phyloP scores from a whole-genome alignment of 139 green algal genomes.

The Spirogloea muscicola region DNA sequence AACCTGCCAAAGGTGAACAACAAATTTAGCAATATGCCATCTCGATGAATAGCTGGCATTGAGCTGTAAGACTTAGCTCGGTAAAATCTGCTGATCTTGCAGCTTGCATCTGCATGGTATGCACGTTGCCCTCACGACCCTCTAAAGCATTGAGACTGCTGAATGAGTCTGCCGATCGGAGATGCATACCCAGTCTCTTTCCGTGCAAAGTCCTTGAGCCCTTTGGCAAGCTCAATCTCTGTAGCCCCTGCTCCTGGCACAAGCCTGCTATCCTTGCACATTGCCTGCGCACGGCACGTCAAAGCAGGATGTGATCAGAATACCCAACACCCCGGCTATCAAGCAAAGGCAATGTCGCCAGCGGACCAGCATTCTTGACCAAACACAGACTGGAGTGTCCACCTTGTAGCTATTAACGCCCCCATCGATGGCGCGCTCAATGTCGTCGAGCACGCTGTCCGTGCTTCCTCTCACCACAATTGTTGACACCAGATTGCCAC shows the following conservation, averaged over 20 bases:
- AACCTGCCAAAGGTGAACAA: slow-evolving; percentile 53
- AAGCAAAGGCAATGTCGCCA: no score
- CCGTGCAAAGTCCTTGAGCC: slow-evolving; percentile 60
- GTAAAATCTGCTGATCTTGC: no score
- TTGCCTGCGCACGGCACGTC: slow-evolving; percentile 38
- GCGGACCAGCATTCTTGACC: no score
- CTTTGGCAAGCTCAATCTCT: slow-evolving; percentile 82
- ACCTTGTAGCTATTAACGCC: slow-evolving; percentile 94
- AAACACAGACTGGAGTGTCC: no score
- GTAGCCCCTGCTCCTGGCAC: slow-evolving; percentile 78
- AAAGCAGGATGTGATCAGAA: not conserved
- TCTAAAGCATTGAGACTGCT: no score
- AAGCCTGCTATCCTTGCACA: slow-evolving; percentile 72
- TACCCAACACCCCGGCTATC: not conserved
- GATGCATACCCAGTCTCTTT: slow-evolving; percentile 72
- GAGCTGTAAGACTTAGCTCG: no score
- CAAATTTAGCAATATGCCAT: slow-evolving; percentile 79
- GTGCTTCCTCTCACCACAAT: slow-evolving; percentile 88
- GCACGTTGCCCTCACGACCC: no score
- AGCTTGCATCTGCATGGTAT: no score
- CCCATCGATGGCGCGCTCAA: slow-evolving; percentile 93
- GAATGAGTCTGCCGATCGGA: no score
- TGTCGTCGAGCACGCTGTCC: slow-evolving; percentile 84
- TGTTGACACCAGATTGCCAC: slow-evolving; percentile 65
- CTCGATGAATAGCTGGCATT: no score